phyloP scores from a whole-genome alignment of 1,284 basidiomycete genomes.

The Schizophyllum commune region DNA sequence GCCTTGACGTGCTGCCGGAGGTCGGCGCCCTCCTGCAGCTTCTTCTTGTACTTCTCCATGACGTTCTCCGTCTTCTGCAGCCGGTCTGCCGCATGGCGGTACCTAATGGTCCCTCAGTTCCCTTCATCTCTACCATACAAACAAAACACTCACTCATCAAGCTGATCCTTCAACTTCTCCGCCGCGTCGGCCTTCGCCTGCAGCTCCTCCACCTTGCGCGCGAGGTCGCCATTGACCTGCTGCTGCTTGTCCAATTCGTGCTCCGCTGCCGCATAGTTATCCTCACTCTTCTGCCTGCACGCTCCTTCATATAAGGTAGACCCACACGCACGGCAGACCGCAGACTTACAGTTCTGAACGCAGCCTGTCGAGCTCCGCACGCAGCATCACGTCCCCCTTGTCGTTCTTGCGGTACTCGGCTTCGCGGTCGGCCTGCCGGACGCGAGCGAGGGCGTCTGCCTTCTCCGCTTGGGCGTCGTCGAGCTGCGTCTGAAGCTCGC shows the following conservation, averaged over 20 bases:
- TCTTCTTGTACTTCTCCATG: constrained; percentile 99
- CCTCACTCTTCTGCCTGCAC: constrained; percentile 81
- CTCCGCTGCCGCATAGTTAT: constrained; percentile 75
- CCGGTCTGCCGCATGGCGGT: constrained; percentile 85
- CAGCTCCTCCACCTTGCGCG: constrained; percentile 77
- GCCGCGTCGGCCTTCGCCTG: constrained; percentile 73
- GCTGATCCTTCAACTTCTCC: constrained; percentile 78
- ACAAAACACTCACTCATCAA: constrained; percentile 72
- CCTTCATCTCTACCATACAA: background rate
- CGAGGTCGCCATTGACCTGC: constrained; percentile 60
- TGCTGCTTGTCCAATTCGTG: constrained; percentile 75
- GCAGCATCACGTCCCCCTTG: constrained; percentile 62
- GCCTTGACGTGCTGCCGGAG: constrained; percentile 80
- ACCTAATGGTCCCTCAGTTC: constrained; percentile 35
- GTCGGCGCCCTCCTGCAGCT: constrained; percentile 90
- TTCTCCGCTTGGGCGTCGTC: constrained; percentile 68
- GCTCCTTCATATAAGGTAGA: constrained; percentile 11
- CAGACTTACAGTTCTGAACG: constrained; percentile 69
- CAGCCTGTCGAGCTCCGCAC: constrained; percentile 74
- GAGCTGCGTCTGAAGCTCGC: constrained; percentile 57
- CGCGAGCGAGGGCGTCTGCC: constrained; percentile 55
- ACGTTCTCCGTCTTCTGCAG: constrained; percentile 93
- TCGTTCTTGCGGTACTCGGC: constrained; percentile 54
- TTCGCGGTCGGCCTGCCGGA: constrained; percentile 51
- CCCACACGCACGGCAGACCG: background rate